Conservation (phyloP, 2,329 filamentous ascomycete genomes). For the Aureobasidium melanogenum region DNA sequence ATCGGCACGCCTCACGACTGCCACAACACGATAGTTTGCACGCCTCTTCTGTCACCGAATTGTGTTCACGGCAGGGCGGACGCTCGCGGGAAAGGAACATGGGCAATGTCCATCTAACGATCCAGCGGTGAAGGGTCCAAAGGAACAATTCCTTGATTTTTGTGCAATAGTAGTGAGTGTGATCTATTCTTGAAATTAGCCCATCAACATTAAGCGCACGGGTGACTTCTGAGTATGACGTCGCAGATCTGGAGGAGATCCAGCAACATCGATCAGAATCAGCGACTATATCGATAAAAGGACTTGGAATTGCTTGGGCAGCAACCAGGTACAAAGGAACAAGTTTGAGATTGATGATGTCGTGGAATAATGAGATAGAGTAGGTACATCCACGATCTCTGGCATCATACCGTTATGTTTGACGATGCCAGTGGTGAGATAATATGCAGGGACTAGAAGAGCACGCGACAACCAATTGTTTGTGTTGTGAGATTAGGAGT, state of each 20-base stretch:
- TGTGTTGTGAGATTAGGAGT: not conserved
- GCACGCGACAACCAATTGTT: not conserved
- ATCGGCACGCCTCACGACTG: not conserved
- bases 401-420: not conserved
- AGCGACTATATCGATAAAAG: not conserved
- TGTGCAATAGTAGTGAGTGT: not conserved
- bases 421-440: not conserved
- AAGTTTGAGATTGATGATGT: not conserved
- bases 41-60: not conserved
- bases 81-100: not conserved
- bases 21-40: not conserved
- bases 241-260: not conserved
- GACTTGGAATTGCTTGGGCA: not conserved
- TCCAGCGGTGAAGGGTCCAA: not conserved
- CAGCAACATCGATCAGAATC: not conserved
- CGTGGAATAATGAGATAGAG: not conserved
- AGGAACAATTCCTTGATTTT: not conserved
- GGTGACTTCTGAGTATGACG: not conserved
- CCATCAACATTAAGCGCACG: not conserved
- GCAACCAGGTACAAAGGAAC: not conserved
- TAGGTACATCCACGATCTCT: not conserved
- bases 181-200: not conserved
- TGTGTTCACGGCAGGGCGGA: not conserved
- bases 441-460: not conserved
- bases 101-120: not conserved